Percentiles rank a stretch among this genome's conserved stretches.
Conservation (phyloP, 2,329 filamentous ascomycete species). For the Hansfordia pulvinata region DNA sequence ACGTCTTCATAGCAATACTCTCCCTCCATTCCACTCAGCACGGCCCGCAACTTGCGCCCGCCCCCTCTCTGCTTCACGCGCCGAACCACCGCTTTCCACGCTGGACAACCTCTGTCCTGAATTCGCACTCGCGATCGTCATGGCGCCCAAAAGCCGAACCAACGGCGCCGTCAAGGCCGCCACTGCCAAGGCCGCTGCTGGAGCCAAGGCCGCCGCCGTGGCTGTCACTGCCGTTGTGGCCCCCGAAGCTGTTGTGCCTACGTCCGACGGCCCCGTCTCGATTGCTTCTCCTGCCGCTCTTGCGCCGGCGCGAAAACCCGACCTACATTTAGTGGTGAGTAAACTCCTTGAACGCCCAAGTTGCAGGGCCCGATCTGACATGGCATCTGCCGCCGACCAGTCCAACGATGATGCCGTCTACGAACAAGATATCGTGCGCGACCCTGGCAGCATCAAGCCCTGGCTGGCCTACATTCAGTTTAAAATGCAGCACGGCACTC, state of each 20-base stretch:
- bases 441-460: slow-evolving; percentile 74
- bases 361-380: not conserved
- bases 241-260: no score
- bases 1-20: no score
- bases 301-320: slow-evolving; percentile 25
- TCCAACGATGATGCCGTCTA: slow-evolving; percentile 85
- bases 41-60: no score
- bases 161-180: not conserved
- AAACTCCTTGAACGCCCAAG: not conserved
- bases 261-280: no score
- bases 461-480: slow-evolving; percentile 92
- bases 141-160: no score
- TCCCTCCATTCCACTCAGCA: no score
- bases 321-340: slow-evolving; percentile 34
- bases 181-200: not conserved
- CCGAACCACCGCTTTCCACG: no score
- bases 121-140: no score
- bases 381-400: slow-evolving; percentile 23
- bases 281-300: no score
- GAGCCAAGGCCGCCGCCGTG: no score
- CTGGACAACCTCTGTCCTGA: not conserved
- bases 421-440: slow-evolving; percentile 87
- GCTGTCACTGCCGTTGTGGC: no score
- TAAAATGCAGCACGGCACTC: slow-evolving; percentile 74
- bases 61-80: no score